phyloP scores from a whole-genome alignment of 352 stramenopile species.

The Globisporangium alternatum region DNA sequence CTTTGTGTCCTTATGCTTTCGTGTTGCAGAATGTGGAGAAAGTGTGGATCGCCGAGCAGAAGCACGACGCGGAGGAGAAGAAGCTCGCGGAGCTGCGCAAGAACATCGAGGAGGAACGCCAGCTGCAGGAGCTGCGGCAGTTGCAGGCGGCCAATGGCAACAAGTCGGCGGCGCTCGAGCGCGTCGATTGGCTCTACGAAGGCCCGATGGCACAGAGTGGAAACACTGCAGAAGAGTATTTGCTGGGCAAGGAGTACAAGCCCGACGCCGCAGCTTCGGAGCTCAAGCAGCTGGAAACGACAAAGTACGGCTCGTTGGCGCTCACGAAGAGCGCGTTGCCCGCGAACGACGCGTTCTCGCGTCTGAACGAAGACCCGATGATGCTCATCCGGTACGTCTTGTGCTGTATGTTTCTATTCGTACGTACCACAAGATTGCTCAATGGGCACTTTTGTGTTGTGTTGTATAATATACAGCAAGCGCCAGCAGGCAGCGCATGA shows the following conservation, averaged over 20 bases:
- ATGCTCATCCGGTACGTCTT: slow-evolving; percentile 85
- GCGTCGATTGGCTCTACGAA: slow-evolving; percentile 97
- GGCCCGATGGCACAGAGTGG: slow-evolving; percentile 74
- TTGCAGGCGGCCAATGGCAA: slow-evolving; percentile 86
- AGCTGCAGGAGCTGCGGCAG: slow-evolving; percentile 93
- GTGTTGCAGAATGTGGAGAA: slow-evolving; percentile 94
- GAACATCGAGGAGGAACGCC: slow-evolving; percentile 95
- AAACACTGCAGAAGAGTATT: slow-evolving; percentile 86
- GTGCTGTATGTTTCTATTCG: neutral
- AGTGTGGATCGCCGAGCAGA: slow-evolving; percentile 96
- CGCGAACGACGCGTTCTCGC: slow-evolving; percentile 91
- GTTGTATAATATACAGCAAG: slow-evolving; percentile 26
- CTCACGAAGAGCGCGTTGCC: slow-evolving; percentile 47
- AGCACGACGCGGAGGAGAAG: slow-evolving; percentile 90
- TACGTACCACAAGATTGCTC: neutral
- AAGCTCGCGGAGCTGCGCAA: slow-evolving; percentile 94
- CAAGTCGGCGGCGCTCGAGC: slow-evolving; percentile 77
- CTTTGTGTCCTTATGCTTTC: slow-evolving; percentile 4
- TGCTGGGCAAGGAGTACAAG: slow-evolving; percentile 92
- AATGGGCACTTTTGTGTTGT: neutral
- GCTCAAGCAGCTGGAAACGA: slow-evolving; percentile 47
- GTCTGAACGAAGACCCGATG: slow-evolving; percentile 96
- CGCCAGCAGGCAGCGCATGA: slow-evolving; percentile 74
- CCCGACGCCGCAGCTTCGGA: slow-evolving; percentile 39
- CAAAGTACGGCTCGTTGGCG: slow-evolving; percentile 68